A percentile compares a stretch with the other conserved stretches of the same genome.
Evolutionary conservation across 257 asterid genomes (phyloP).

Genomic region (Euphrasia confusa): DNA sequence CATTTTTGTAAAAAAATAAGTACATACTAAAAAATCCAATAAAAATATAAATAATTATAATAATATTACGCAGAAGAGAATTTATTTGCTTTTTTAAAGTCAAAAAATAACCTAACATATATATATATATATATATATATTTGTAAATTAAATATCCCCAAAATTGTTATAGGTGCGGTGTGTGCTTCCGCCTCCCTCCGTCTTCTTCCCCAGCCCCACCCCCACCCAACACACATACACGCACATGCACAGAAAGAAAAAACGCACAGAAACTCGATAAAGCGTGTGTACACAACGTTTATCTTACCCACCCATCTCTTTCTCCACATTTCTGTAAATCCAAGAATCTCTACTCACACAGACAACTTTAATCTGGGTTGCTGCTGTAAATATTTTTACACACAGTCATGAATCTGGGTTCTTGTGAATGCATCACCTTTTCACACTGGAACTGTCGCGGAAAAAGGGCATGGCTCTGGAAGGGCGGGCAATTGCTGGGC

Average conservation of each 20-base stretch:
- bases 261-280: conserved; percentile 19
- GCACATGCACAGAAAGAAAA: conserved; percentile 6
- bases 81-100: no score
- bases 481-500: conserved; percentile 32
- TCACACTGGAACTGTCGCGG: conserved; percentile 33
- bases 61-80: no score
- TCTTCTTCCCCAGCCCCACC: conserved; percentile 6
- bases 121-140: no score
- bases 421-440: conserved; percentile 22
- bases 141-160: no score
- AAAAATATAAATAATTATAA: no score
- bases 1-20: no score
- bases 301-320: conserved; percentile 37
- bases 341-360: neutral
- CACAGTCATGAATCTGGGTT: conserved; percentile 37
- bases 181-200: conserved; percentile 10
- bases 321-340: conserved; percentile 13
- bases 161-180: no score
- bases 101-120: no score
- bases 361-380: neutral
- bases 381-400: no score
- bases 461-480: conserved; percentile 37
- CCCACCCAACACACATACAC: neutral
- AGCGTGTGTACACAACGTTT: conserved; percentile 36
- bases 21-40: no score